phyloP scores from a whole-genome alignment of 176 grass and related monocot genomes.

The Aegilops sharonensis region DNA sequence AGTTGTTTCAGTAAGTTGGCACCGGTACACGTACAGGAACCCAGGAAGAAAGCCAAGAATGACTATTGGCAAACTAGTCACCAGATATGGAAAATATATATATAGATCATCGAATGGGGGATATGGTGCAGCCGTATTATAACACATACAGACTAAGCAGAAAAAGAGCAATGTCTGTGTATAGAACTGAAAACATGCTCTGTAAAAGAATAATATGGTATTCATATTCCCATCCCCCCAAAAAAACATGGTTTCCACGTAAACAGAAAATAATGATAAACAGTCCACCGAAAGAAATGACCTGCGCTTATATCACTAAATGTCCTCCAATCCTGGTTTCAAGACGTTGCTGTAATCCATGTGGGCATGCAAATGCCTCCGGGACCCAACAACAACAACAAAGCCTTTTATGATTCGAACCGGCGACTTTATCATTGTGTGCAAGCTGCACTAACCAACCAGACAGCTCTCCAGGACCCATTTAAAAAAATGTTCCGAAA shows the following conservation, averaged over 20 bases:
- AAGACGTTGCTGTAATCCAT: neutral
- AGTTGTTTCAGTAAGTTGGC: too few relatives aligned
- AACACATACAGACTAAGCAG: neutral
- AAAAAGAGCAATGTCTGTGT: neutral
- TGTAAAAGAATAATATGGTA: neutral
- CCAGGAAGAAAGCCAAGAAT: too few relatives aligned
- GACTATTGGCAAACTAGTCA: too few relatives aligned
- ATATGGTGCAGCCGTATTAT: neutral
- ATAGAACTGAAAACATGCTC: neutral
- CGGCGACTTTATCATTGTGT: too few relatives aligned
- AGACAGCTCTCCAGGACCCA: neutral
- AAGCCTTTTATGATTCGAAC: too few relatives aligned
- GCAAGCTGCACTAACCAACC: too few relatives aligned
- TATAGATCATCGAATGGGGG: neutral
- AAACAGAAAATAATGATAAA: neutral
- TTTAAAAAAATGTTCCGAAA: too few relatives aligned
- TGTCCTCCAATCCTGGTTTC: neutral
- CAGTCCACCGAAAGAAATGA: neutral
- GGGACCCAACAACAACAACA: too few relatives aligned
- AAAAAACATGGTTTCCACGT: neutral
- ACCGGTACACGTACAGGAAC: too few relatives aligned
- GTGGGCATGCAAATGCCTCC: neutral
- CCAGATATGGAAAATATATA: too few relatives aligned
- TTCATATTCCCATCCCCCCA: too few relatives aligned
- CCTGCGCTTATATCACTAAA: neutral